Conservation (phyloP, 441 rosid species). For the Gossypium trilobum region DNA sequence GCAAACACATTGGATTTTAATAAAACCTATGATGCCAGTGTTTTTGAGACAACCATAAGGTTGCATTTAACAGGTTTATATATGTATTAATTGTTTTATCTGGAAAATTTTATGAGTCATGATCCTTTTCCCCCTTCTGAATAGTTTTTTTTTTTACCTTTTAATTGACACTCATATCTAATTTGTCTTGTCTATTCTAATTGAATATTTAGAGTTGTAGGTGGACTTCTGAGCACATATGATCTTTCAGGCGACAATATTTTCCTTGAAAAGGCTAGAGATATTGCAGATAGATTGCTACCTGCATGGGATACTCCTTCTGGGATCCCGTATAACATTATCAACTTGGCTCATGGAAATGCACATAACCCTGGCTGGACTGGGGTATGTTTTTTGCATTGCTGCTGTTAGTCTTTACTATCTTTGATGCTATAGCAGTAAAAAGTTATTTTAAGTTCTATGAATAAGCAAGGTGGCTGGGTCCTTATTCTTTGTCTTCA, state of each 20-base stretch:
- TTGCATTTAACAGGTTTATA: constrained; percentile 67
- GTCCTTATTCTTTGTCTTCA: not conserved
- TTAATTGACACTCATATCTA: not conserved
- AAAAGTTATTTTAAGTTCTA: no score
- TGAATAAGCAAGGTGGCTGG: no score
- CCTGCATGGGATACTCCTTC: constrained; percentile 85
- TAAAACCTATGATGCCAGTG: constrained; percentile 87
- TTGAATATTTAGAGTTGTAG: constrained; percentile 67
- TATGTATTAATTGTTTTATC: constrained; percentile 14
- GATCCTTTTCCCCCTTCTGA: not conserved
- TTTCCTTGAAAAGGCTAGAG: constrained; percentile 87
- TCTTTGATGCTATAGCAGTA: not conserved
- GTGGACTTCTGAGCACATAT: constrained; percentile 92
- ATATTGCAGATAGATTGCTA: constrained; percentile 85
- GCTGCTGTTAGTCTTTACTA: not conserved
- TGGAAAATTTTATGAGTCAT: not conserved
- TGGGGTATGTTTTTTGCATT: constrained; percentile 51
- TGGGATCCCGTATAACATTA: constrained; percentile 82
- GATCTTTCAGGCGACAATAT: constrained; percentile 85
- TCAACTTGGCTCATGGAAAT: constrained; percentile 75
- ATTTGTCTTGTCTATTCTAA: constrained; percentile 4
- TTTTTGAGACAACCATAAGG: constrained; percentile 99
- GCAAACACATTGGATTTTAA: constrained; percentile 77
- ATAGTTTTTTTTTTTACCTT: not conserved
- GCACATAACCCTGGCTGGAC: constrained; percentile 87